Evolutionary conservation across 306 rosid genomes (phyloP).

Genomic region (Alnus glutinosa): DNA sequence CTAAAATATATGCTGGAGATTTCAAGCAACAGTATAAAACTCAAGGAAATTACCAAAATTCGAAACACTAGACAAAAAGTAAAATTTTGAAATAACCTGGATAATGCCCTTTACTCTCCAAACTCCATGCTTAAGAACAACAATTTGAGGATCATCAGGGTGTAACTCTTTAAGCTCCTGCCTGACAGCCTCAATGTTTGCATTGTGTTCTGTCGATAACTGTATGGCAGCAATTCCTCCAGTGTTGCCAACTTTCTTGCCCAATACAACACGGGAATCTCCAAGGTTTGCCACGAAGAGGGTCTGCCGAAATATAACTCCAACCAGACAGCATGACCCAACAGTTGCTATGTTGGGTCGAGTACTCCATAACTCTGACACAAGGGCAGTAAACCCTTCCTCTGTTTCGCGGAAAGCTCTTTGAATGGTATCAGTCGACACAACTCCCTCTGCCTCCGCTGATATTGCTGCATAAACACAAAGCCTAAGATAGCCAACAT

Average conservation of each 20-base stretch:
- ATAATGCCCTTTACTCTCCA: conserved; percentile 98
- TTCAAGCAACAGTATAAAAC: conserved; percentile 3
- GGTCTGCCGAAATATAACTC: conserved; percentile 73
- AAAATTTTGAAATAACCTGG: conserved; percentile 53
- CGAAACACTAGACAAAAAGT: background rate
- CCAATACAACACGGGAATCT: conserved; percentile 87
- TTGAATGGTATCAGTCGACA: conserved; percentile 61
- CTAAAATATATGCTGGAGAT: background rate
- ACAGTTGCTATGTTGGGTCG: conserved; percentile 71
- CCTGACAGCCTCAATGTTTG: conserved; percentile 70
- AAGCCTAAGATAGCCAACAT: conserved; percentile 55
- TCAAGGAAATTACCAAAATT: background rate
- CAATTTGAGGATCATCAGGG: conserved; percentile 81
- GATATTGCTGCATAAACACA: conserved; percentile 57
- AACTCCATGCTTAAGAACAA: conserved; percentile 79
- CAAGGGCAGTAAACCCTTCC: conserved; percentile 72
- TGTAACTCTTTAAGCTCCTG: conserved; percentile 69
- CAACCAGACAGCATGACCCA: conserved; percentile 87
- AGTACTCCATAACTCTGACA: conserved; percentile 61
- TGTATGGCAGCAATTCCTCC: conserved; percentile 83
- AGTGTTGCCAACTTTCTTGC: conserved; percentile 80
- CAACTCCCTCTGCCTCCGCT: conserved; percentile 57
- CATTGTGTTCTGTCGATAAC: conserved; percentile 85
- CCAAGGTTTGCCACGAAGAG: conserved; percentile 80
- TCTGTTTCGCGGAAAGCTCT: conserved; percentile 66